Evolutionary conservation across 2,329 filamentous ascomycete species (phyloP).

Genomic region (Cladosporium sp.): DNA sequence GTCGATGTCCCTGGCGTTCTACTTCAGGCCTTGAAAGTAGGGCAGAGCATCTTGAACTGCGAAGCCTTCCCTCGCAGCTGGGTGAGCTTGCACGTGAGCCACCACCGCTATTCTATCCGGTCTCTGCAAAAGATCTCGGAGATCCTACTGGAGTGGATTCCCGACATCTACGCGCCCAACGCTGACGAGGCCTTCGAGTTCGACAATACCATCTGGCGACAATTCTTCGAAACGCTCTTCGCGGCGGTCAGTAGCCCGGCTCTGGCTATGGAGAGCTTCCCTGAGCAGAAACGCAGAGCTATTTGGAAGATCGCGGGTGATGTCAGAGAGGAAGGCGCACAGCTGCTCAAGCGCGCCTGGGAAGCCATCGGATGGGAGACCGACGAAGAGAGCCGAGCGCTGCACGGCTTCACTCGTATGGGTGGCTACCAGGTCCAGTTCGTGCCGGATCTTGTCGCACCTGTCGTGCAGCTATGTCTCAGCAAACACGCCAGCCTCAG

Average conservation of each 20-base stretch:
- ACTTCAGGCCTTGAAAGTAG: slow-evolving; percentile 72
- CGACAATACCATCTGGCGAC: slow-evolving; percentile 88
- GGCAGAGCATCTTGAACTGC: slow-evolving; percentile 82
- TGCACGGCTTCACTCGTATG: slow-evolving; percentile 75
- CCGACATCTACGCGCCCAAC: slow-evolving; percentile 85
- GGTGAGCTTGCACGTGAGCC: slow-evolving; percentile 77
- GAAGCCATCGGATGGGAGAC: slow-evolving; percentile 97
- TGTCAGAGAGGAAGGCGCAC: slow-evolving; percentile 84
- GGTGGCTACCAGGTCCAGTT: slow-evolving; percentile 98
- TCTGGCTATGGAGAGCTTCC: slow-evolving; percentile 88
- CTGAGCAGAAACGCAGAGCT: slow-evolving; percentile 89
- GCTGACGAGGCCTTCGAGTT: slow-evolving; percentile 50
- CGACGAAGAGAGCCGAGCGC: slow-evolving; percentile 65
- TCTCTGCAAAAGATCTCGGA: slow-evolving; percentile 75
- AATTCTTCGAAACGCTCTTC: slow-evolving; percentile 83
- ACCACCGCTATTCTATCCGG: slow-evolving; percentile 63
- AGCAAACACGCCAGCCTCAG: slow-evolving; percentile 91
- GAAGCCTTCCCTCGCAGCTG: slow-evolving; percentile 84
- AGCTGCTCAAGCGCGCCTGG: slow-evolving; percentile 79
- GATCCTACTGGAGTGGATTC: slow-evolving; percentile 74
- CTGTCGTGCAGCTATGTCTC: slow-evolving; percentile 87
- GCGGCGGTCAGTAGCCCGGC: slow-evolving; percentile 84
- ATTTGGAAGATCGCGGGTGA: slow-evolving; percentile 99
- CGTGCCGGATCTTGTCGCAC: slow-evolving; percentile 82
- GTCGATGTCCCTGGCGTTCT: slow-evolving; percentile 70